Percentiles rank a stretch among this genome's conserved stretches.
phyloP scores from a whole-genome alignment of 2,329 filamentous ascomycete species.

The Xylariaceae sp. region DNA sequence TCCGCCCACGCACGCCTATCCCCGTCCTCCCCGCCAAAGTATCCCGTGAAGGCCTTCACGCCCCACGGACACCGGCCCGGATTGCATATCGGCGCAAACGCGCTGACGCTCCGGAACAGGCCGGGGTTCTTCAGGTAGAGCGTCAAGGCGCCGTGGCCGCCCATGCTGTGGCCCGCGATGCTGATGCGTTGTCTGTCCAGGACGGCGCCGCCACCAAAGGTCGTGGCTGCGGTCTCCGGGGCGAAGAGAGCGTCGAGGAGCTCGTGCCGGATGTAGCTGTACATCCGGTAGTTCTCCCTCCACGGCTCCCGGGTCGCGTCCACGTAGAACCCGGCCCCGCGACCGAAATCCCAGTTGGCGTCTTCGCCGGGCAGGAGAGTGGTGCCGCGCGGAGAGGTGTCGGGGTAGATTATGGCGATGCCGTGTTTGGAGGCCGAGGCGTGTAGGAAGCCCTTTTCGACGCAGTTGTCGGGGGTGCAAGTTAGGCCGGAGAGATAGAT shows the following conservation, averaged over 20 bases:
- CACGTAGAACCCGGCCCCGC: slow-evolving; percentile 90
- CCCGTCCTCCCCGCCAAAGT: slow-evolving; percentile 71
- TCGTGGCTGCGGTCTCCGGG: slow-evolving; percentile 28
- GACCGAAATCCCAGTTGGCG: slow-evolving; percentile 86
- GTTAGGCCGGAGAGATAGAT: slow-evolving; percentile 93
- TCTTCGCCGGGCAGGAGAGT: slow-evolving; percentile 71
- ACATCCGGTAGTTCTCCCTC: slow-evolving; percentile 81
- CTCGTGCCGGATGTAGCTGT: slow-evolving; percentile 84
- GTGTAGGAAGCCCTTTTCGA: slow-evolving; percentile 87
- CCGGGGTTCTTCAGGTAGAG: slow-evolving; percentile 89
- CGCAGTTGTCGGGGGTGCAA: slow-evolving; percentile 83
- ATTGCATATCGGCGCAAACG: slow-evolving; percentile 87
- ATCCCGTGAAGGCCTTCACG: slow-evolving; percentile 88
- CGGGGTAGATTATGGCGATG: slow-evolving; percentile 90
- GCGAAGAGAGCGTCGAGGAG: slow-evolving; percentile 72
- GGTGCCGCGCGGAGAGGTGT: slow-evolving; percentile 86
- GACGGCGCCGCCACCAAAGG: slow-evolving; percentile 33
- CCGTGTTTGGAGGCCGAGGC: slow-evolving; percentile 70
- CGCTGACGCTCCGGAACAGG: slow-evolving; percentile 80
- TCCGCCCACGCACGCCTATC: slow-evolving; percentile 61
- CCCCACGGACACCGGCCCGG: slow-evolving; percentile 86
- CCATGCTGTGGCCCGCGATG: slow-evolving; percentile 95
- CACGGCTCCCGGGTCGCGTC: slow-evolving; percentile 75
- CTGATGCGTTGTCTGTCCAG: slow-evolving; percentile 67
- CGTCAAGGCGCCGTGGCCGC: slow-evolving; percentile 89